These are phyloP conservation scores for Paramyrothecium sp. DNA, from an alignment of 2,329 filamentous ascomycete genomes.

Conservation along the genomic window DNA sequence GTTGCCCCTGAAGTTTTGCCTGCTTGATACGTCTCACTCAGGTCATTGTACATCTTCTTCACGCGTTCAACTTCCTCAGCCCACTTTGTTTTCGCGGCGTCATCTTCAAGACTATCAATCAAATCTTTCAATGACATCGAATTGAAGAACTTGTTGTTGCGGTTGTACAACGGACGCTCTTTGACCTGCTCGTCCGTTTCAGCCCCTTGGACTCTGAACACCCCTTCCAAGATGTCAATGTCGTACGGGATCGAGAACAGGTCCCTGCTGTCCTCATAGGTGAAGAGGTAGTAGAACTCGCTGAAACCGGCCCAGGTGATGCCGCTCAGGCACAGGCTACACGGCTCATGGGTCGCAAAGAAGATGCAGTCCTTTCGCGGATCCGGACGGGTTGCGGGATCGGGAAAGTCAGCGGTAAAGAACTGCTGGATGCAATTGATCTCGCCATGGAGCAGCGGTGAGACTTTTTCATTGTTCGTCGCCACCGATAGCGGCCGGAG, in stretches of 20 bases:
- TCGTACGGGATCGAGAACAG: conserved; percentile 56
- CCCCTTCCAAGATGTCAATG: conserved; percentile 54
- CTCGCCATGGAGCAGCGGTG: conserved; percentile 57
- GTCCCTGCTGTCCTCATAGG: conserved; percentile 57
- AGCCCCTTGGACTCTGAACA: conserved; percentile 47
- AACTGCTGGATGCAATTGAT: conserved; percentile 61
- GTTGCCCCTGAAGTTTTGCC: conserved; percentile 40
- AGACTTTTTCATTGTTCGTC: conserved; percentile 55
- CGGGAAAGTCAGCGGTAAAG: conserved; percentile 38
- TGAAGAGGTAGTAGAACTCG: conserved; percentile 58
- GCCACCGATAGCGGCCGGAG: conserved; percentile 46
- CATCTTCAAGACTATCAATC: conserved; percentile 32
- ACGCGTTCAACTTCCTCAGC: conserved; percentile 41
- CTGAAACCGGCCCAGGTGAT: conserved; percentile 58
- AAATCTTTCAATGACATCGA: conserved; percentile 41
- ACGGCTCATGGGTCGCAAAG: conserved; percentile 59
- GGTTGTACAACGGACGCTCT: conserved; percentile 48
- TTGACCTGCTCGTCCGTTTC: conserved; percentile 37
- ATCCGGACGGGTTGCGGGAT: conserved; percentile 33
- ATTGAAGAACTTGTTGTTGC: conserved; percentile 54
- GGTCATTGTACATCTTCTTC: conserved; percentile 44
- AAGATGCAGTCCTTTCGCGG: conserved; percentile 50
- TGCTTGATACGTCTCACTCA: conserved; percentile 49
- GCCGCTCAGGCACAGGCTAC: conserved; percentile 55
- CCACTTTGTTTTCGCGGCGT: conserved; percentile 30